Conservation (phyloP, 768 basidiomycete species). For the Coprinopsis cinerea region DNA sequence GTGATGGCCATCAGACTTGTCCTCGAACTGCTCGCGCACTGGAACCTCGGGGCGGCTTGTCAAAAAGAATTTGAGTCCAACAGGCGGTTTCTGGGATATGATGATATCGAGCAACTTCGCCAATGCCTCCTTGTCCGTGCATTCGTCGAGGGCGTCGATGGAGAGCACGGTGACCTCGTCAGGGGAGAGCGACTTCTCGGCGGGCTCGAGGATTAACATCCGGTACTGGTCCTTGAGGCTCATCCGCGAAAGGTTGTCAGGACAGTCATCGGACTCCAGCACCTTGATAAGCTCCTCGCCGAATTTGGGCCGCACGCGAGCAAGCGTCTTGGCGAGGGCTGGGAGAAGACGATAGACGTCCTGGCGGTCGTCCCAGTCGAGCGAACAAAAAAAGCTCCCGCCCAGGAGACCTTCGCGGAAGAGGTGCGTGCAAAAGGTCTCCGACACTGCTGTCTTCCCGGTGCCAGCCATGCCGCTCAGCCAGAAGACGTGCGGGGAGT, state of each 20-base stretch:
- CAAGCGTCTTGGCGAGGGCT: not conserved
- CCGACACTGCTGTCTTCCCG: conserved; percentile 10
- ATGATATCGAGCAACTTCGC: too few relatives aligned
- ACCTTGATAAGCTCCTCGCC: not conserved
- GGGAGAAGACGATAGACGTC: not conserved
- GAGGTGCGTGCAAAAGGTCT: conserved; percentile 4
- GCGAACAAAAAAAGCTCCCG: conserved; percentile 7
- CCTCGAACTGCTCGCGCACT: too few relatives aligned
- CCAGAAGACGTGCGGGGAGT: conserved; percentile 4
- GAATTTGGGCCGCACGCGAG: not conserved
- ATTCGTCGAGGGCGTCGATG: too few relatives aligned
- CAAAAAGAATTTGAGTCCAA: too few relatives aligned
- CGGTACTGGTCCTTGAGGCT: not conserved
- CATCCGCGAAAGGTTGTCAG: not conserved
- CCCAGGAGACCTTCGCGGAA: not conserved
- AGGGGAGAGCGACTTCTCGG: not conserved
- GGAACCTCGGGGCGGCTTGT: too few relatives aligned
- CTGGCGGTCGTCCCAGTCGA: not conserved
- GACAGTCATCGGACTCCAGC: not conserved
- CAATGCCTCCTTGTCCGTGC: too few relatives aligned
- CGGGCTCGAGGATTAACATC: not conserved
- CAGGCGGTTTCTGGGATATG: too few relatives aligned
- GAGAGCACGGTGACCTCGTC: not conserved
- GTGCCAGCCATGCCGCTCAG: conserved; percentile 5
- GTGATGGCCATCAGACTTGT: too few relatives aligned